Percentiles rank a stretch among this genome's conserved stretches.
These are phyloP conservation scores for Asterochloris erici DNA, from an alignment of 139 green algal species.

Conservation along the genomic window DNA sequence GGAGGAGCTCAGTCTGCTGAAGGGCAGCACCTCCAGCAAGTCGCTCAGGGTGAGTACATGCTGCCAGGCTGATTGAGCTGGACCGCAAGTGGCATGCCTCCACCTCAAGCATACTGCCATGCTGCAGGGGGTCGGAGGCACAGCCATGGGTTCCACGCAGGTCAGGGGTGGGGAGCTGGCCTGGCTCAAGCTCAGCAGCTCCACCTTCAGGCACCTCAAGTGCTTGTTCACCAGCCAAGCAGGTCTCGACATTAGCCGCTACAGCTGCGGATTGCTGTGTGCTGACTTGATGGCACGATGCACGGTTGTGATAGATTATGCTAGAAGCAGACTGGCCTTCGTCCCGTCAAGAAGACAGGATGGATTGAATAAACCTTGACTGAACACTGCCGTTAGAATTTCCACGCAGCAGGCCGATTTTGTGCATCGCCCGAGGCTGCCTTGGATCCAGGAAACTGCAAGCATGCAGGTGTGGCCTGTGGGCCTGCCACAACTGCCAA, in stretches of 20 bases:
- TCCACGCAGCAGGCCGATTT: too few species aligned
- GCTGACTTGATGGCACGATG: slow-evolving; percentile 30
- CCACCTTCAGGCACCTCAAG: slow-evolving; percentile 4
- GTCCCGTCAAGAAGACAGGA: neutral
- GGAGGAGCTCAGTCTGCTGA: slow-evolving; percentile 26
- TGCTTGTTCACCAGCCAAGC: slow-evolving; percentile 4
- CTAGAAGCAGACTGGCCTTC: slow-evolving; percentile 21
- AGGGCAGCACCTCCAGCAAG: neutral
- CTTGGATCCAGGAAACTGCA: too few species aligned
- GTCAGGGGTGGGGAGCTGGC: neutral
- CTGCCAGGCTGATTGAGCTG: neutral
- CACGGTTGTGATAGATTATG: slow-evolving; percentile 22
- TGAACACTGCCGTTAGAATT: too few species aligned
- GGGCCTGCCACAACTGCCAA: too few species aligned
- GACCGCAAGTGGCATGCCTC: neutral
- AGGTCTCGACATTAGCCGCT: slow-evolving; percentile 21
- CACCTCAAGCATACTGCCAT: neutral
- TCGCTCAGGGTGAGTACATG: neutral
- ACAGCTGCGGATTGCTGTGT: slow-evolving; percentile 41
- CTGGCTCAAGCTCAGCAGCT: slow-evolving; percentile 6
- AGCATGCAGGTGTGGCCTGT: too few species aligned
- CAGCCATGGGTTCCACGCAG: slow-evolving; percentile 3
- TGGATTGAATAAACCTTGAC: too few species aligned
- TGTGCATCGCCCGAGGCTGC: too few species aligned
- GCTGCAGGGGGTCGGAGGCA: slow-evolving; percentile 12